Percentiles rank a stretch among this genome's conserved stretches.
Conservation (phyloP, 1,284 basidiomycete genomes). For the Heimioporus punctisporus region DNA sequence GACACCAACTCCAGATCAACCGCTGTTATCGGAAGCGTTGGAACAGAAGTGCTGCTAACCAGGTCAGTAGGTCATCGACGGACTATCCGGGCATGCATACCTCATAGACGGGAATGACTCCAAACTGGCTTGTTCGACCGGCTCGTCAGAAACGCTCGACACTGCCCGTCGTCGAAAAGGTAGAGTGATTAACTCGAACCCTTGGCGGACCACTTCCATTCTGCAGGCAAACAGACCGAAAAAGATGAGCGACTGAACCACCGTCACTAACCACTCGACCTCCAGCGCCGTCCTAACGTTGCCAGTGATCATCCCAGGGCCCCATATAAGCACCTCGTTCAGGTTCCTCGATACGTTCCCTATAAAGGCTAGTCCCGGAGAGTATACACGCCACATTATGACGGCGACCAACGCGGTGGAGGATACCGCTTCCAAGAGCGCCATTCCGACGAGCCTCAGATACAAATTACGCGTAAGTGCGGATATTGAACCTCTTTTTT, state of each 20-base stretch:
- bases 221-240: conserved; percentile 39
- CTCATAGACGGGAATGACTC: conserved; percentile 2
- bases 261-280: conserved; percentile 43
- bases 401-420: conserved; percentile 21
- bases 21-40: conserved; percentile 21
- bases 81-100: conserved; percentile 6
- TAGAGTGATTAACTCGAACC: conserved; percentile 5
- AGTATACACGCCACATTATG: conserved; percentile 16
- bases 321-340: conserved; percentile 10
- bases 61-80: conserved; percentile 3
- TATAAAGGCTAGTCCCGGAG: conserved; percentile 20
- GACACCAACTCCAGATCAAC: conserved; percentile 24
- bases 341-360: conserved; percentile 19
- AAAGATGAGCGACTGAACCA: conserved; percentile 41
- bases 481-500: conserved; percentile 21
- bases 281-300: conserved; percentile 27
- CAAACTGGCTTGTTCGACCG: background rate
- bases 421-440: conserved; percentile 35
- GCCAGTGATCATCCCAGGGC: conserved; percentile 12
- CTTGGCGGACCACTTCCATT: conserved; percentile 14
- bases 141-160: too few species aligned
- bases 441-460: conserved; percentile 45
- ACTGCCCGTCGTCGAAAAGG: background rate
- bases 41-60: conserved; percentile 8
- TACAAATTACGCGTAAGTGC: conserved; percentile 37